Evolutionary conservation across 2,329 filamentous ascomycete genomes (phyloP).

Genomic region (Biscogniauxia marginata): DNA sequence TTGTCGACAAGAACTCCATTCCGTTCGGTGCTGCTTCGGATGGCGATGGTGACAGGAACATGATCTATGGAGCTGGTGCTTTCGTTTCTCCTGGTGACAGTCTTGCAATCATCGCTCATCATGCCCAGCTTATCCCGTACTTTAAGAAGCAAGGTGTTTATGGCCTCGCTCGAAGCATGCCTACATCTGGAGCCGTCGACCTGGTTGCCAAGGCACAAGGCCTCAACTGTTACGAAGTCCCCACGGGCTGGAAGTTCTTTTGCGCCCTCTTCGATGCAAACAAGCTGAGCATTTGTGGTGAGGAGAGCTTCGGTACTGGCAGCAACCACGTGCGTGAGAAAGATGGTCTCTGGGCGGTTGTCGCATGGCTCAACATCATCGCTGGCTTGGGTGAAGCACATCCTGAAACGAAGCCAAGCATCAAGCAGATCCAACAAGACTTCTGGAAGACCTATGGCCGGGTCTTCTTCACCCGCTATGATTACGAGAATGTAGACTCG

Average conservation of each 20-base stretch:
- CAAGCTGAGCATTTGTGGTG: slow-evolving; percentile 97
- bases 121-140: slow-evolving; percentile 94
- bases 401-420: slow-evolving; percentile 79
- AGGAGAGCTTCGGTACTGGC: slow-evolving; percentile 97
- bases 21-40: slow-evolving; percentile 97
- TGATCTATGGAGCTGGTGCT: slow-evolving; percentile 97
- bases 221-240: slow-evolving; percentile 90
- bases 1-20: slow-evolving; percentile 85
- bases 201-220: slow-evolving; percentile 94
- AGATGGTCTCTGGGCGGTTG: slow-evolving; percentile 95
- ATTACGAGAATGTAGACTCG: slow-evolving; percentile 93
- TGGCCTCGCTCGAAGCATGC: slow-evolving; percentile 95
- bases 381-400: slow-evolving; percentile 85
- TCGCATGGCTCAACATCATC: slow-evolving; percentile 98
- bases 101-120: slow-evolving; percentile 95
- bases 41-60: slow-evolving; percentile 97
- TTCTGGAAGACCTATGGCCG: slow-evolving; percentile 97
- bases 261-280: slow-evolving; percentile 91
- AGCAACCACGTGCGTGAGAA: slow-evolving; percentile 99
- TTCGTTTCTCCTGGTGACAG: slow-evolving; percentile 98
- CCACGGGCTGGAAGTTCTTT: slow-evolving; percentile 99
- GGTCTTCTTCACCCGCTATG: slow-evolving; percentile 98
- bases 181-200: slow-evolving; percentile 92
- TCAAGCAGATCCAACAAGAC: slow-evolving; percentile 92
- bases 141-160: slow-evolving; percentile 97